A percentile compares a stretch with the other conserved stretches of the same genome.
Conservation (phyloP, 1,284 basidiomycete species). For the Schizopora paradoxa region DNA sequence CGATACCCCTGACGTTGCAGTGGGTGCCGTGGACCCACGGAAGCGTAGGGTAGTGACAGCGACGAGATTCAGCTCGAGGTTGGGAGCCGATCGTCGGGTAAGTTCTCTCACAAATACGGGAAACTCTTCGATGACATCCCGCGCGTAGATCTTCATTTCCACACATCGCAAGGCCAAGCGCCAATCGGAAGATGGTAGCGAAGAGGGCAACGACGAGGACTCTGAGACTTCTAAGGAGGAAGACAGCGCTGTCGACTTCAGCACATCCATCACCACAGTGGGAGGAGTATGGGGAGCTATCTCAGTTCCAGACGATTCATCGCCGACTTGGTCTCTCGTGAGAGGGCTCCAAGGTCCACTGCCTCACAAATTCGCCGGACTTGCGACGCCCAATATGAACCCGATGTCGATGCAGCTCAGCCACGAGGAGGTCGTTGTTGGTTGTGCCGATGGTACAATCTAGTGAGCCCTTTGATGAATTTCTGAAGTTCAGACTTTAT, state of each 20-base stretch:
- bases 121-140: too few species aligned
- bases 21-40: constrained; percentile 74
- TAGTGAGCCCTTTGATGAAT: constrained; percentile 49
- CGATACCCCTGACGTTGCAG: constrained; percentile 77
- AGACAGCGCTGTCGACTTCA: constrained; percentile 45
- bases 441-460: constrained; percentile 83
- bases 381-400: constrained; percentile 79
- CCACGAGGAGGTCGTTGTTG: constrained; percentile 81
- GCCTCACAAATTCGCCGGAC: constrained; percentile 61
- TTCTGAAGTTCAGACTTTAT: constrained; percentile 5
- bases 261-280: constrained; percentile 55
- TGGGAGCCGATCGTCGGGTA: constrained; percentile 74
- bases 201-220: constrained; percentile 20
- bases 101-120: constrained; percentile 26
- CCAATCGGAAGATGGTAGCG: constrained; percentile 23
- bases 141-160: constrained; percentile 70
- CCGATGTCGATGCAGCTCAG: constrained; percentile 86
- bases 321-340: constrained; percentile 27
- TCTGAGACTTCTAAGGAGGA: constrained; percentile 29
- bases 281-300: constrained; percentile 67
- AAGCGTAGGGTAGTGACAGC: constrained; percentile 81
- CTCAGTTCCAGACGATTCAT: constrained; percentile 32
- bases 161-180: constrained; percentile 55
- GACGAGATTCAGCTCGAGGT: constrained; percentile 76
- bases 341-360: constrained; percentile 56